Base-by-base conservation (phyloP, 257 asterid genomes). In the Linaria vulgaris region DNA sequence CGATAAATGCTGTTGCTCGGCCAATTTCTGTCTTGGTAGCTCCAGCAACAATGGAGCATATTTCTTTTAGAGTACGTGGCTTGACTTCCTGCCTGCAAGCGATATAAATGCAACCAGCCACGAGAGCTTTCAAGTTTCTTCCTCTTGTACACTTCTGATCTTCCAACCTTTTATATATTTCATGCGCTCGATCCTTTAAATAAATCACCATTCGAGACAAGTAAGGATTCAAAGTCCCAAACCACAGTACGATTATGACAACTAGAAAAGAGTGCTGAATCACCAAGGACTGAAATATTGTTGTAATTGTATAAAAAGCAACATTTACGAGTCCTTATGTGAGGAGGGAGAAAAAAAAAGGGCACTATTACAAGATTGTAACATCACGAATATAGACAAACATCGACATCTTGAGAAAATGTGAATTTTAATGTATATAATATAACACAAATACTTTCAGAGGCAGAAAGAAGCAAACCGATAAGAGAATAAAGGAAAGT, bases 131-230 rank as follows among this genome's bases (percentile, higher is more conserved):
- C 78, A 77, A 69, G 62, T 77, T 84, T 76, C 91, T 77, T 61
- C 91, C 91, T 71, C 88, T 76, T 11, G 84, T 79, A 72, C 83
- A 79, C 76, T 84, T 84, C 69, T 81, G 88, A 76, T 81, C 85
- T 61, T 84, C 88, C 55, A 81, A 53, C 76, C 82, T 73, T 64
- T 79, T 79, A 63, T 79, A 84, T 23, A 84, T 75, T 70, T 79
- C 91, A 64, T 73, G 81, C 21, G 86, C 91, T 54, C 84, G 82
- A 66, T 84, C 91, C 88, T 84, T 71, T 24, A 43, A 47, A 61
- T 31, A 25, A 47, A 46, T 25, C 24, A 45, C 21, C 21, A 20
- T 17, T 24, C 39, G 21, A 23, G 30, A 37, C 13, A 37, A 57
- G 49, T n/a, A 23, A 47, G 11, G 17, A n/a, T 7, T 52, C n/a